Conservation (phyloP, 768 basidiomycete species). For the Lactarius hatsudake region DNA sequence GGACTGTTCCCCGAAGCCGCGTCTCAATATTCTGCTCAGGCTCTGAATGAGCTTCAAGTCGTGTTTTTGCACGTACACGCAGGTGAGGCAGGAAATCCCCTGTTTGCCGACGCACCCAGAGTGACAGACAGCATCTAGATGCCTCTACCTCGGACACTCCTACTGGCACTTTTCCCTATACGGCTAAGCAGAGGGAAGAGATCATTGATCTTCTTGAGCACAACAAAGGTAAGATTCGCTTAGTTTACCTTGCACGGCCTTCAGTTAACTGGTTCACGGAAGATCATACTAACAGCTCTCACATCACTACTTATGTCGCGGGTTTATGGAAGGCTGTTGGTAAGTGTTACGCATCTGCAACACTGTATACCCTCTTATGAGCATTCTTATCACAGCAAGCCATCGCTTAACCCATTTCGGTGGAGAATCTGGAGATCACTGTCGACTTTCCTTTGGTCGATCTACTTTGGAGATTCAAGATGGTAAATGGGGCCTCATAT, state of each 20-base stretch:
- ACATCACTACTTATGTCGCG: constrained; percentile 1
- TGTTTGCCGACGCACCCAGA: neutral
- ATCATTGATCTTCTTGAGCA: constrained; percentile 8
- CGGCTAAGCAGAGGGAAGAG: neutral
- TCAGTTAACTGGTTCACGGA: neutral
- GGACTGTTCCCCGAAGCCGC: constrained; percentile 17
- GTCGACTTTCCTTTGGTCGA: constrained; percentile 2
- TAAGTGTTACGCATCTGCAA: neutral
- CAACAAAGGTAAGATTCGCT: neutral
- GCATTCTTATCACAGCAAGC: neutral
- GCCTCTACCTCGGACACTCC: neutral
- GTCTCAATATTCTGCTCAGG: neutral
- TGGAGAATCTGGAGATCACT: constrained; percentile 11
- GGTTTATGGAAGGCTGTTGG: constrained; percentile 13
- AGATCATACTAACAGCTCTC: constrained; percentile 7
- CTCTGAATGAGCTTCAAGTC: constrained; percentile 10
- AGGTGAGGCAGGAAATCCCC: neutral
- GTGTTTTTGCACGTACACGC: constrained; percentile 5
- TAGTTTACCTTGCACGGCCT: neutral
- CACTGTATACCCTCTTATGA: neutral
- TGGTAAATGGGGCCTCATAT: neutral
- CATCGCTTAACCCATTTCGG: constrained; percentile 18
- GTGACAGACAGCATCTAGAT: constrained; percentile 6
- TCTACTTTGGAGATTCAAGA: constrained; percentile 1
- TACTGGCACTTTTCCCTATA: constrained; percentile 23